Percentiles rank a stretch among this genome's conserved stretches.
phyloP scores from a whole-genome alignment of 345 rosid genomes.

The Lumnitzera racemosa region DNA sequence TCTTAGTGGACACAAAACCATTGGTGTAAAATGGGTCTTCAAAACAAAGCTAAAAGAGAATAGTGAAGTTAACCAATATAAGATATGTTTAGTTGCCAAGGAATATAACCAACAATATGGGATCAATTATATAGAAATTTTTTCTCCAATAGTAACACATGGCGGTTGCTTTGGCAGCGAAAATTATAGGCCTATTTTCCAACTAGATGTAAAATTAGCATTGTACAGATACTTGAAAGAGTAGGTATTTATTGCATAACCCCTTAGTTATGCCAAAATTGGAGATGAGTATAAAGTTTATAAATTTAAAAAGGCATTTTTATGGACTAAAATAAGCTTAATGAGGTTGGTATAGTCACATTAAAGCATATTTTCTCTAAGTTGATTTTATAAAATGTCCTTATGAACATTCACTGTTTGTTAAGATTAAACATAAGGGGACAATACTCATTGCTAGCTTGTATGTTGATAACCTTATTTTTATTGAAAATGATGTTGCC shows the following conservation, averaged over 20 bases:
- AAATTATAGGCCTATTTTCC: neutral
- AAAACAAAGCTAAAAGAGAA: constrained; percentile 1
- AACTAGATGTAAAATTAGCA: neutral
- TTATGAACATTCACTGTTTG: neutral
- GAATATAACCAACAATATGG: neutral
- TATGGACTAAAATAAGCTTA: constrained; percentile 4
- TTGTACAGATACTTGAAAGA: neutral
- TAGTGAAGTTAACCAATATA: neutral
- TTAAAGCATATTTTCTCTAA: neutral
- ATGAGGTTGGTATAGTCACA: neutral
- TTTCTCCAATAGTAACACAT: too few relatives aligned
- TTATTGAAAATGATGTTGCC: too few relatives aligned
- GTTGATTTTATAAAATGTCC: neutral
- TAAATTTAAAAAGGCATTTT: neutral
- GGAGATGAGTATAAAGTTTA: neutral
- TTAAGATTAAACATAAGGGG: too few relatives aligned
- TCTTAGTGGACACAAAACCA: neutral
- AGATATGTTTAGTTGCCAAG: neutral
- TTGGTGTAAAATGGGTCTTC: constrained; percentile 1
- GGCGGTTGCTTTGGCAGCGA: too few relatives aligned
- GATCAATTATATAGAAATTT: neutral
- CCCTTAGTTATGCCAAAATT: neutral
- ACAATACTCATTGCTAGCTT: too few relatives aligned
- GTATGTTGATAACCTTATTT: too few relatives aligned
- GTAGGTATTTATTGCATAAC: constrained; percentile 1